These are phyloP conservation scores for Brassica balearica DNA, from an alignment of 441 rosid species.

Conservation along the genomic window DNA sequence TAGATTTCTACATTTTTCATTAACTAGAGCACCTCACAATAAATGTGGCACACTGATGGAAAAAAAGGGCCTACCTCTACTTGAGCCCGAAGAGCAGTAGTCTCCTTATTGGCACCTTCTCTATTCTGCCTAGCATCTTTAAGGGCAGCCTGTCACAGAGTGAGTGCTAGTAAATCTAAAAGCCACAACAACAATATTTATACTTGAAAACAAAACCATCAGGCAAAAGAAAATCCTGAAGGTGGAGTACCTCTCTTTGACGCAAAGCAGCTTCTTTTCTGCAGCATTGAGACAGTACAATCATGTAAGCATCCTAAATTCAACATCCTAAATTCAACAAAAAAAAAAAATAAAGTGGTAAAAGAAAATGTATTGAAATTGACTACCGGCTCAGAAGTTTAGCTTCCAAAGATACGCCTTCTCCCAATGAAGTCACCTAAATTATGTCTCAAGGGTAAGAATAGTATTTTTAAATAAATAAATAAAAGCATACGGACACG, in stretches of 20 bases:
- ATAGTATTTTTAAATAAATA: background rate
- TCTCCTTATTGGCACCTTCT: conserved; percentile 56
- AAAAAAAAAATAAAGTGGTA: background rate
- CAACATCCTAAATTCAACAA: conserved; percentile 1
- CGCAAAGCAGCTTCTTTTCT: conserved; percentile 83
- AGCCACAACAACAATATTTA: conserved; percentile 4
- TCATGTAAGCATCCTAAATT: conserved; percentile 17
- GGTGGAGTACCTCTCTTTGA: conserved; percentile 70
- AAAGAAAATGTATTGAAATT: conserved; percentile 27
- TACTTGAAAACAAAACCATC: conserved; percentile 24
- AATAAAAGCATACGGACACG: background rate
- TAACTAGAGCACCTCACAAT: conserved; percentile 12
- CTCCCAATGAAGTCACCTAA: conserved; percentile 64
- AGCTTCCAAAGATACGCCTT: conserved; percentile 85
- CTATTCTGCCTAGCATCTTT: conserved; percentile 68
- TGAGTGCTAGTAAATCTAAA: conserved; percentile 26
- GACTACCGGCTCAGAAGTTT: conserved; percentile 71
- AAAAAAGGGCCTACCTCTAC: conserved; percentile 55
- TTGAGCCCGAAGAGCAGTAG: conserved; percentile 62
- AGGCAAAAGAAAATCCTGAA: conserved; percentile 12
- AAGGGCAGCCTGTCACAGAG: conserved; percentile 62
- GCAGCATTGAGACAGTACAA: conserved; percentile 43
- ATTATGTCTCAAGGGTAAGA: conserved; percentile 32
- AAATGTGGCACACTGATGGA: conserved; percentile 13
- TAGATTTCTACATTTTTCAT: conserved; percentile 5